A percentile compares a stretch with the other conserved stretches of the same genome.
These are phyloP conservation scores for Saccharomyces pastorianus DNA, from an alignment of 1,139 yeast genomes.

Conservation along the genomic window DNA sequence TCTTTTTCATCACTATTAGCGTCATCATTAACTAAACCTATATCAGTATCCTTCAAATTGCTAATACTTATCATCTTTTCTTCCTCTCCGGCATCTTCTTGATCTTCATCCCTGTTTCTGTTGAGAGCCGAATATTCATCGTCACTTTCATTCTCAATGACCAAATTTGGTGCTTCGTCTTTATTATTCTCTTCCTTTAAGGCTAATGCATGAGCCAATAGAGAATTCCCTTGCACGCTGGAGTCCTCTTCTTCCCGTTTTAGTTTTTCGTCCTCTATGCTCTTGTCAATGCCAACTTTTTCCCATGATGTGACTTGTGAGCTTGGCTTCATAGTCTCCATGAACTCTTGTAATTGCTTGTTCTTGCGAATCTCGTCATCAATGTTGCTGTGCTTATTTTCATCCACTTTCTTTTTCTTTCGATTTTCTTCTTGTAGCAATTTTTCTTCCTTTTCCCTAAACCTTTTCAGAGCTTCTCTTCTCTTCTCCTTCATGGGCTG, in stretches of 20 bases:
- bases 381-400: constrained; percentile 32
- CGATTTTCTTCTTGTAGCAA: constrained; percentile 35
- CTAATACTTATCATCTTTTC: constrained; percentile 31
- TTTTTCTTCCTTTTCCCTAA: constrained; percentile 49
- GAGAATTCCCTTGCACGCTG: constrained; percentile 27
- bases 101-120: constrained; percentile 25
- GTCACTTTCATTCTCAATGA: constrained; percentile 48
- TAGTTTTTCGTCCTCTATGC: constrained; percentile 14
- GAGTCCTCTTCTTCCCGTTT: constrained; percentile 10
- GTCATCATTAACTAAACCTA: constrained; percentile 16
- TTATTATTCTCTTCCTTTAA: constrained; percentile 26
- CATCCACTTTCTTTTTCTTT: constrained; percentile 26
- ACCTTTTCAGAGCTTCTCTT: constrained; percentile 46
- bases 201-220: constrained; percentile 34
- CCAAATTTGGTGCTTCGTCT: constrained; percentile 27
- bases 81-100: constrained; percentile 27
- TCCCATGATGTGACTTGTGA: constrained; percentile 33
- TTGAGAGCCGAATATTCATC: constrained; percentile 56
- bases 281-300: constrained; percentile 39
- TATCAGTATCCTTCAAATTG: constrained; percentile 11
- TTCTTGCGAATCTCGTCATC: constrained; percentile 56
- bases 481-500: constrained; percentile 58
- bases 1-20: constrained; percentile 11
- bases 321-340: constrained; percentile 77
- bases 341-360: constrained; percentile 66